Percentiles rank a stretch among this genome's conserved stretches.
phyloP scores from a whole-genome alignment of 2,329 filamentous ascomycete genomes.

The Colletotrichum karsti region DNA sequence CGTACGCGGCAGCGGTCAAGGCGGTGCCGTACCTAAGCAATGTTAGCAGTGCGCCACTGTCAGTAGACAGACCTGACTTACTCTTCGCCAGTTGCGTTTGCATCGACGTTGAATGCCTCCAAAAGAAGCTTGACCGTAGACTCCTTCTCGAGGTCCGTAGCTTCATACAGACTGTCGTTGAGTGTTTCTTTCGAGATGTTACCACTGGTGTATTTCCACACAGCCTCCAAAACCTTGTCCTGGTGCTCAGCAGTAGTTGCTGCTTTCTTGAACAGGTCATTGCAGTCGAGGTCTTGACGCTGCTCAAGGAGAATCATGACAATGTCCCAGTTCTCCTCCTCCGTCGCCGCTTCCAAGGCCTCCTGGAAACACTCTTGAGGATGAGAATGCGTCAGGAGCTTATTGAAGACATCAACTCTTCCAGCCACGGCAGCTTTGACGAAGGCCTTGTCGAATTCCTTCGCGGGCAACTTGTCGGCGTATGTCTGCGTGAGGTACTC shows the following conservation, averaged over 20 bases:
- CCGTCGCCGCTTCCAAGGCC: constrained; percentile 42
- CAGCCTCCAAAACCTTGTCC: constrained; percentile 43
- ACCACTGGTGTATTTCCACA: constrained; percentile 47
- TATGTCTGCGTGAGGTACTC: constrained; percentile 50
- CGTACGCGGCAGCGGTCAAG: constrained; percentile 47
- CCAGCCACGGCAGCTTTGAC: constrained; percentile 47
- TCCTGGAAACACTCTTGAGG: constrained; percentile 39
- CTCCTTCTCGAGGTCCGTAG: constrained; percentile 47
- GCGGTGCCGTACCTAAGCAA: constrained; percentile 41
- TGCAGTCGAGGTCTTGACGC: constrained; percentile 41
- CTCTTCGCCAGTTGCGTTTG: constrained; percentile 48
- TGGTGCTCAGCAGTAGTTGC: constrained; percentile 43
- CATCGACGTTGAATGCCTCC: constrained; percentile 40
- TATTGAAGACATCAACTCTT: constrained; percentile 49
- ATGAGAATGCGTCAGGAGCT: constrained; percentile 45
- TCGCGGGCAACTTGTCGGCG: constrained; percentile 43
- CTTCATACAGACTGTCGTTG: constrained; percentile 45
- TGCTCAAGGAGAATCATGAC: constrained; percentile 43
- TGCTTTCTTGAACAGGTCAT: constrained; percentile 41
- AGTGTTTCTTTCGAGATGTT: constrained; percentile 40
- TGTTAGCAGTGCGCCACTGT: constrained; percentile 2
- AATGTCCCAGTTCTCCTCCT: constrained; percentile 47
- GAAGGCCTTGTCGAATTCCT: constrained; percentile 49
- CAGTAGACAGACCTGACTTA: constrained; percentile 33
- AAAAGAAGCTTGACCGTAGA: constrained; percentile 46